Evolutionary conservation across 163 green algal species (phyloP).

Genomic region (Chloromonas sp.): DNA sequence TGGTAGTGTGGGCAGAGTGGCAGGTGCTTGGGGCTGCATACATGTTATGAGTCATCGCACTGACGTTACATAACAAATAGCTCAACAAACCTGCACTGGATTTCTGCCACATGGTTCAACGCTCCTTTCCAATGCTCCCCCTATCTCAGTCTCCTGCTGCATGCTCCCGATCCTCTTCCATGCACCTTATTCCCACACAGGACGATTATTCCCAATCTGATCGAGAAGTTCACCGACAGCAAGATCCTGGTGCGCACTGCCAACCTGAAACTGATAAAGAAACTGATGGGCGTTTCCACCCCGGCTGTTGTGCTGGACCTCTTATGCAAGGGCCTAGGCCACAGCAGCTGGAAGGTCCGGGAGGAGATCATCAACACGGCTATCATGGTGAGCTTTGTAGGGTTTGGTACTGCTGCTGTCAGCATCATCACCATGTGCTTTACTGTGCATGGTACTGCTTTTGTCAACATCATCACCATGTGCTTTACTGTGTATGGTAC

Average conservation of each 20-base stretch:
- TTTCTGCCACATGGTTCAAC: too few species aligned
- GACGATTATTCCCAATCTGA: conserved; percentile 38
- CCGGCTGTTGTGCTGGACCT: conserved; percentile 29
- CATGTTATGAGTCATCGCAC: too few species aligned
- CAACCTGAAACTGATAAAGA: conserved; percentile 34
- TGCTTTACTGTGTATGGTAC: too few species aligned
- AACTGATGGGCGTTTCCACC: conserved; percentile 29
- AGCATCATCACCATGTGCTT: background rate
- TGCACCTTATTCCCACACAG: conserved; percentile 2
- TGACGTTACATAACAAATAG: too few species aligned
- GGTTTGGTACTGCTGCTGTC: background rate
- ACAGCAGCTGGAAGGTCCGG: conserved; percentile 40
- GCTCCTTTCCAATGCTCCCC: too few species aligned
- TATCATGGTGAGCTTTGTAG: conserved; percentile 37
- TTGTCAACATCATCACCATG: too few species aligned
- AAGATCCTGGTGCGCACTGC: conserved; percentile 50
- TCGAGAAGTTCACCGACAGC: conserved; percentile 57
- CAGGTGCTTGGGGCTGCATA: too few species aligned
- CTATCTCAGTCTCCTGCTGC: too few species aligned
- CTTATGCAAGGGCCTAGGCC: conserved; percentile 21
- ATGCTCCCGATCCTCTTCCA: too few species aligned
- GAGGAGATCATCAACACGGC: conserved; percentile 47
- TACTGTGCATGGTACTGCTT: too few species aligned
- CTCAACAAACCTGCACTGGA: too few species aligned
- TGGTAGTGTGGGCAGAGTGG: too few species aligned